Evolutionary conservation across 2,329 filamentous ascomycete species (phyloP).

Genomic region (Periconia macrospinosa): DNA sequence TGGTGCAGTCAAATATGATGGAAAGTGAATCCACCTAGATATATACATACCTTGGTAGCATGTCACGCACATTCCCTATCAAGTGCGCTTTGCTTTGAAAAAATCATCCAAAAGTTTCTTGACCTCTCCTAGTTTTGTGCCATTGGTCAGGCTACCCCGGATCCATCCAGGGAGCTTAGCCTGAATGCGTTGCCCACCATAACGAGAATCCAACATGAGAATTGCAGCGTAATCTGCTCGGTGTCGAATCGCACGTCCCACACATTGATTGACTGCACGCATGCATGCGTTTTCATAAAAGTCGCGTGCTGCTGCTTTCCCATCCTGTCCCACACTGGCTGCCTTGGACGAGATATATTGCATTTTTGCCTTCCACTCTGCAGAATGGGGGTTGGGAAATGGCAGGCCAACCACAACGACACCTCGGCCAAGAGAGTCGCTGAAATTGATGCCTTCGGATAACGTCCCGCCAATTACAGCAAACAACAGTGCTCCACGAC

Average conservation of each 20-base stretch:
- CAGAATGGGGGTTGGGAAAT: conserved; percentile 85
- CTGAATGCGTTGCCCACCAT: conserved; percentile 71
- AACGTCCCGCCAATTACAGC: conserved; percentile 93
- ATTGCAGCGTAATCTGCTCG: conserved; percentile 88
- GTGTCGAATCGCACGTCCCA: conserved; percentile 89
- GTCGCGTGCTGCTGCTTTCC: conserved; percentile 62
- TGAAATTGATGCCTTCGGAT: conserved; percentile 98
- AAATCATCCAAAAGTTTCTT: conserved; percentile 40
- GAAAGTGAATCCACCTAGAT: too few species aligned
- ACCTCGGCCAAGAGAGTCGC: conserved; percentile 82
- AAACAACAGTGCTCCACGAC: conserved; percentile 75
- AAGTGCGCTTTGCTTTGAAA: conserved; percentile 33
- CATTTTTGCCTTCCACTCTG: conserved; percentile 91
- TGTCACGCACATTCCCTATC: too few species aligned
- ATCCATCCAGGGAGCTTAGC: conserved; percentile 91
- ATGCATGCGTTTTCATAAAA: conserved; percentile 96
- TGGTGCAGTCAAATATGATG: too few species aligned
- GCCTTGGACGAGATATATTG: conserved; percentile 76
- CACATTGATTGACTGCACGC: conserved; percentile 95
- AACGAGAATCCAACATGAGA: conserved; percentile 79
- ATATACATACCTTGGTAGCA: too few species aligned
- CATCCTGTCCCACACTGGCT: conserved; percentile 38
- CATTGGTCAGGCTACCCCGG: conserved; percentile 60
- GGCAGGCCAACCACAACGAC: conserved; percentile 91
- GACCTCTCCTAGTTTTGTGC: conserved; percentile 49